Percentiles rank a stretch among this genome's conserved stretches.
phyloP scores from a whole-genome alignment of 768 basidiomycete species.

The Cystobasidiopsis lactophilus region DNA sequence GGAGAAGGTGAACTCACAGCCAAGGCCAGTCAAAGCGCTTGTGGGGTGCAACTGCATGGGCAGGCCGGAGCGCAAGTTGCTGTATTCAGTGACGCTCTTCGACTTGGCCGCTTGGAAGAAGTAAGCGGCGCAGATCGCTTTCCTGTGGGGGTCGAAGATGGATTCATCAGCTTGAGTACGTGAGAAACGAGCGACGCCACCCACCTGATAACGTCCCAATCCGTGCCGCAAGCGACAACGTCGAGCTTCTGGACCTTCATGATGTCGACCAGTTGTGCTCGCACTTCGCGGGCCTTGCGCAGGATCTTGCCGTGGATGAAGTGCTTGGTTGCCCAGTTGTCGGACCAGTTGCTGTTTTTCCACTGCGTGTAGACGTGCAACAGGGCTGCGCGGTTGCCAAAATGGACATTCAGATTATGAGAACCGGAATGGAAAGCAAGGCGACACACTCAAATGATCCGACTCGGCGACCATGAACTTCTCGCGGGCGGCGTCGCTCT shows the following conservation, averaged over 20 bases:
- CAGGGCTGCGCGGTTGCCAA: conserved; percentile 28
- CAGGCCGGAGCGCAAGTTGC: conserved; percentile 77
- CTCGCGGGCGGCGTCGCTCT: conserved; percentile 88
- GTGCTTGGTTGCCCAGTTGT: conserved; percentile 85
- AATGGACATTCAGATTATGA: background rate
- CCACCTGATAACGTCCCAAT: conserved; percentile 77
- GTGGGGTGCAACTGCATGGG: conserved; percentile 94
- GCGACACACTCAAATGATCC: conserved; percentile 50
- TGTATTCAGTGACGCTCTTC: conserved; percentile 97
- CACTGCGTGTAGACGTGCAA: conserved; percentile 95
- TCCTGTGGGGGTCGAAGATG: no score
- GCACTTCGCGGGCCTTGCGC: conserved; percentile 83
- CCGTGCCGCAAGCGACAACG: conserved; percentile 69
- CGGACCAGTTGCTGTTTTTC: conserved; percentile 86
- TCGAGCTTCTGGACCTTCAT: conserved; percentile 99
- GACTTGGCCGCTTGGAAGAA: conserved; percentile 97
- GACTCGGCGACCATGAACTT: conserved; percentile 98
- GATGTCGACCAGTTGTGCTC: conserved; percentile 88
- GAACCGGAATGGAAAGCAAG: no score
- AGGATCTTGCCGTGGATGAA: conserved; percentile 92
- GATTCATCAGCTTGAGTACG: no score
- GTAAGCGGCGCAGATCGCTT: conserved; percentile 91
- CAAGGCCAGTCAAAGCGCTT: conserved; percentile 83
- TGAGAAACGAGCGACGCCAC: no score
- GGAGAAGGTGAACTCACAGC: conserved; percentile 29